A percentile compares a stretch with the other conserved stretches of the same genome.
phyloP scores from a whole-genome alignment of 2,329 filamentous ascomycete genomes.

The Magnaporthiopsis incrustans region DNA sequence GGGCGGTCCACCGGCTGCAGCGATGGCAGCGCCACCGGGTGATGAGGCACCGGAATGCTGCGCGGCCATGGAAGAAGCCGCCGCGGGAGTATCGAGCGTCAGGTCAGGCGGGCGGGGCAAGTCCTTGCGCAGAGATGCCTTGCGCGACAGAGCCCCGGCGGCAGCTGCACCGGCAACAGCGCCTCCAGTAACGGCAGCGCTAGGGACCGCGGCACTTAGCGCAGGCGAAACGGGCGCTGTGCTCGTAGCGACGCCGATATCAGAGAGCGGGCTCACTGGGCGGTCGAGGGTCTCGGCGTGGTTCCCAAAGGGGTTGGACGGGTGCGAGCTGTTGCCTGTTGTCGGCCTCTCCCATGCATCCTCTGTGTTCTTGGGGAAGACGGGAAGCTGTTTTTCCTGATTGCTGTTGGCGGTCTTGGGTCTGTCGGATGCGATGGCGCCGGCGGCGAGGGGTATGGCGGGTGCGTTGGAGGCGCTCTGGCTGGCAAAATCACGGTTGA shows the following conservation, averaged over 20 bases:
- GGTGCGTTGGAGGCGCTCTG: constrained; percentile 8
- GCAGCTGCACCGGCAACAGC: constrained; percentile 26
- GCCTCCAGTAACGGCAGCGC: constrained; percentile 29
- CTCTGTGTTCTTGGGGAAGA: constrained; percentile 12
- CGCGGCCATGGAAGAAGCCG: constrained; percentile 9
- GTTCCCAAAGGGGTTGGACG: constrained; percentile 64
- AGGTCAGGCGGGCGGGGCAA: constrained; percentile 45
- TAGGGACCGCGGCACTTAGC: constrained; percentile 17
- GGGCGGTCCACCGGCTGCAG: constrained; percentile 51
- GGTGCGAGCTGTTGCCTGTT: constrained; percentile 38
- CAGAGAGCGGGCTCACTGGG: constrained; percentile 25
- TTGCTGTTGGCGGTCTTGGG: background rate
- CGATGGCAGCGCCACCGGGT: constrained; percentile 49
- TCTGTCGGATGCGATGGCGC: constrained; percentile 6
- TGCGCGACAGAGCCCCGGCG: constrained; percentile 35
- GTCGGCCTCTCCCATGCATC: constrained; percentile 39
- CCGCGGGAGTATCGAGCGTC: constrained; percentile 32
- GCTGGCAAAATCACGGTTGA: constrained; percentile 30
- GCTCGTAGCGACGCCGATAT: constrained; percentile 29
- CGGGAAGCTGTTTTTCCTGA: background rate
- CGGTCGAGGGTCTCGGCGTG: constrained; percentile 44
- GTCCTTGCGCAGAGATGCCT: constrained; percentile 48
- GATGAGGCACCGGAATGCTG: constrained; percentile 30
- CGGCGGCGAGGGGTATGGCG: constrained; percentile 52
- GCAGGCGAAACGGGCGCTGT: constrained; percentile 23